Percentiles rank a stretch among this genome's conserved stretches.
Evolutionary conservation across 768 basidiomycete genomes (phyloP).

Genomic region (Rhodosporidiobolus odoratus): DNA sequence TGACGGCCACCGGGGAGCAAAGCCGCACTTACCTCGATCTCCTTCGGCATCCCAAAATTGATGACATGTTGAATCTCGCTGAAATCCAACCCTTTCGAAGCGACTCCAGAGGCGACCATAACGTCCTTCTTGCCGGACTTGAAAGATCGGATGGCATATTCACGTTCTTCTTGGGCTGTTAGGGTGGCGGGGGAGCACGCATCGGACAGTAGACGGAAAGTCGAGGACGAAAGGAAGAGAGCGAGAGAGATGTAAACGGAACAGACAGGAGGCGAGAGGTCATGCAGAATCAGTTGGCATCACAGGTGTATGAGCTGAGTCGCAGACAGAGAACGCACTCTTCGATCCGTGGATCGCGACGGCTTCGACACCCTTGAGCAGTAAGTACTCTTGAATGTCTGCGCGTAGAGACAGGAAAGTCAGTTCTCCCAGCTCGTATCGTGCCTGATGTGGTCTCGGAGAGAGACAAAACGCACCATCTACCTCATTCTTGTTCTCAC

Average conservation of each 20-base stretch:
- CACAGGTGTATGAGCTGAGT: too few relatives aligned
- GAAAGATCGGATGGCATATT: slow-evolving; percentile 97
- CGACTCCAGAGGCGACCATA: slow-evolving; percentile 97
- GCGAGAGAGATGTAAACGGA: not conserved
- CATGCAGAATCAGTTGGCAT: too few relatives aligned
- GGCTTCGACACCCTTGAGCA: slow-evolving; percentile 94
- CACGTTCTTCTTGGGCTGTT: slow-evolving; percentile 92
- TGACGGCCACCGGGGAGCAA: not conserved
- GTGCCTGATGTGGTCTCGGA: not conserved
- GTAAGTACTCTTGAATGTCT: slow-evolving; percentile 97
- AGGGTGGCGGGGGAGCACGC: not conserved
- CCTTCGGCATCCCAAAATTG: slow-evolving; percentile 98
- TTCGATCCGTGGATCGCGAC: slow-evolving; percentile 98
- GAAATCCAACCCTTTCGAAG: slow-evolving; percentile 97
- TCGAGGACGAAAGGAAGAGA: not conserved
- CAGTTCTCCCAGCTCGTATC: not conserved
- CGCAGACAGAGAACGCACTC: slow-evolving; percentile 54
- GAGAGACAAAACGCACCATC: slow-evolving; percentile 60
- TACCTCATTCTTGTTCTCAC: slow-evolving; percentile 99
- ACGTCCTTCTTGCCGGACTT: slow-evolving; percentile 97
- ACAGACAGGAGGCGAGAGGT: not conserved
- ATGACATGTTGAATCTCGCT: slow-evolving; percentile 99
- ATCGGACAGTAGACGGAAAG: not conserved
- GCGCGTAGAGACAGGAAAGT: slow-evolving; percentile 1
- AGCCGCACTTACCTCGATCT: slow-evolving; percentile 62